These are phyloP conservation scores for Ganoderma meredithae DNA, from an alignment of 1,284 basidiomycete genomes.

Conservation along the genomic window DNA sequence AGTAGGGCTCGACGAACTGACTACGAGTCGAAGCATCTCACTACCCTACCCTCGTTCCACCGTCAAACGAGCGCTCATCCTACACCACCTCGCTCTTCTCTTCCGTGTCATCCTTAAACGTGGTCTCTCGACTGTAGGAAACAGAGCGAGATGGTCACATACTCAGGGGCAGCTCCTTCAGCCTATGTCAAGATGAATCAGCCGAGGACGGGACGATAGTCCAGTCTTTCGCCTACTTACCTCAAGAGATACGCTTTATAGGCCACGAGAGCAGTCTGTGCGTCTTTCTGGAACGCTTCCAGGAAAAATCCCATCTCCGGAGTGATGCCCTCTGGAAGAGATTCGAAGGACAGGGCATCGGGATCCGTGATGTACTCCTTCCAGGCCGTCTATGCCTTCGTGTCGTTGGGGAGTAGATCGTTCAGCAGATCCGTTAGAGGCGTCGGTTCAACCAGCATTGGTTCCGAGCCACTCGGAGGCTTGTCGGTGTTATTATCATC, in stretches of 20 bases:
- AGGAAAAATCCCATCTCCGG: not conserved
- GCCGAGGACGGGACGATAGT: not conserved
- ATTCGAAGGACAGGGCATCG: not conserved
- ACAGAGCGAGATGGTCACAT: not conserved
- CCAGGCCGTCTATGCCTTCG: conserved; percentile 21
- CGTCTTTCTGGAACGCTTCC: not conserved
- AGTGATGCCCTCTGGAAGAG: not conserved
- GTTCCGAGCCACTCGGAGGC: not conserved
- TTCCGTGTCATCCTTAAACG: not conserved
- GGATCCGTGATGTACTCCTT: conserved; percentile 5
- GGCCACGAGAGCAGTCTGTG: not conserved
- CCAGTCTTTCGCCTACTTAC: not conserved
- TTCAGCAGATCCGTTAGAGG: conserved; percentile 19
- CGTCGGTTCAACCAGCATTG: not conserved
- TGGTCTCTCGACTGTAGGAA: not conserved
- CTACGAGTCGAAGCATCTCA: not conserved
- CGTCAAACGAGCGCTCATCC: not conserved
- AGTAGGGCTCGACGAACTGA: not conserved
- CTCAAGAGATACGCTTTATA: not conserved
- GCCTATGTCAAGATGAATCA: not conserved
- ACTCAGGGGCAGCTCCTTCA: not conserved
- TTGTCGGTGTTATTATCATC: not conserved
- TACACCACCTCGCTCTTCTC: not conserved
- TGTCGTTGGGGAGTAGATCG: conserved; percentile 31
- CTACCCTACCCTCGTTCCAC: not conserved